A percentile compares a stretch with the other conserved stretches of the same genome.
Conservation (phyloP, 1,284 basidiomycete genomes). For the Meira miltonrushii region DNA sequence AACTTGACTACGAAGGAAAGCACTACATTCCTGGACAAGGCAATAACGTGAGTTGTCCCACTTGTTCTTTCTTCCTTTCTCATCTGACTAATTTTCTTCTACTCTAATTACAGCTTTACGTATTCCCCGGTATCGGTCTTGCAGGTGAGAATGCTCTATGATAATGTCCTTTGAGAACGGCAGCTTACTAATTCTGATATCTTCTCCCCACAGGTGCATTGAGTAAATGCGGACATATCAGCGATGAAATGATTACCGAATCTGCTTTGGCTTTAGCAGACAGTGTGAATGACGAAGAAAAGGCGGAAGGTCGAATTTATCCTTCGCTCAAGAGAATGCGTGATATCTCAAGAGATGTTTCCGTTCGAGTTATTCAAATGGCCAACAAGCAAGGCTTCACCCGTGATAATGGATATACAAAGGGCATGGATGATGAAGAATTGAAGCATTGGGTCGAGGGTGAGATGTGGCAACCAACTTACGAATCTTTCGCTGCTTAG, state of each 20-base stretch:
- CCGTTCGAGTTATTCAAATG: constrained; percentile 39
- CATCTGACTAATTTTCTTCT: too few relatives aligned
- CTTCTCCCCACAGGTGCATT: too few relatives aligned
- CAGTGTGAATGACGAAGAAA: constrained; percentile 69
- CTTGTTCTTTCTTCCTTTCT: too few relatives aligned
- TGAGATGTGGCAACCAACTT: constrained; percentile 47
- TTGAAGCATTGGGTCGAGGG: constrained; percentile 39
- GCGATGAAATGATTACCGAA: constrained; percentile 66
- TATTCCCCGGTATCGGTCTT: constrained; percentile 43
- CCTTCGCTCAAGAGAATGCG: constrained; percentile 41
- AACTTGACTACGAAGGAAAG: constrained; percentile 62
- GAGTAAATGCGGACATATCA: constrained; percentile 66
- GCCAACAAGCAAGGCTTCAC: constrained; percentile 44
- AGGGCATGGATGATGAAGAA: constrained; percentile 36
- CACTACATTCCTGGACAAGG: constrained; percentile 76
- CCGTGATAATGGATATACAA: constrained; percentile 43
- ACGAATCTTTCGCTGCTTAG: constrained; percentile 12
- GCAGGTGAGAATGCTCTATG: too few relatives aligned
- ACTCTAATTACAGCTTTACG: too few relatives aligned
- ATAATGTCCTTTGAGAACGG: too few relatives aligned
- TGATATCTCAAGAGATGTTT: constrained; percentile 43
- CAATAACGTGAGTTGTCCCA: too few relatives aligned
- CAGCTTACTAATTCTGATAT: too few relatives aligned
- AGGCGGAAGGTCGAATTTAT: constrained; percentile 52
- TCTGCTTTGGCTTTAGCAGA: constrained; percentile 68